phyloP scores from a whole-genome alignment of 192 early-diverging fungal species.

The Podila minutissima region DNA sequence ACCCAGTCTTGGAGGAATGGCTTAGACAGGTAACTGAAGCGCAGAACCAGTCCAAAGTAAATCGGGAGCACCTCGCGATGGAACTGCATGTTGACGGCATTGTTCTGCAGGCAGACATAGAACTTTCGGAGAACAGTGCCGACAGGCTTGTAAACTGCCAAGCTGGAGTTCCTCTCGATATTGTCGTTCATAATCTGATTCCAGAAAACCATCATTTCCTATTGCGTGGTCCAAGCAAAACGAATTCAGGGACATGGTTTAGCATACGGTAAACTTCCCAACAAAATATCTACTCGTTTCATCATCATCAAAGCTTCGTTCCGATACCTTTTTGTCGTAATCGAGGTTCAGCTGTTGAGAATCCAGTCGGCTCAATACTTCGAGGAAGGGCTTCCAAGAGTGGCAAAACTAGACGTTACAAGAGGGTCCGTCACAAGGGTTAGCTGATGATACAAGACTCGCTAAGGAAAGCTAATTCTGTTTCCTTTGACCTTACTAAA shows the following conservation, averaged over 20 bases:
- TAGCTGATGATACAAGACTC: background rate
- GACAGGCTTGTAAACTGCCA: slow-evolving; percentile 14
- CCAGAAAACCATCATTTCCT: slow-evolving; percentile 52
- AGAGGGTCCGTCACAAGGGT: background rate
- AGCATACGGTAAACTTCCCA: background rate
- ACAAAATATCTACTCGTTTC: background rate
- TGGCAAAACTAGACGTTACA: slow-evolving; percentile 9
- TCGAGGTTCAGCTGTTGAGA: slow-evolving; percentile 30
- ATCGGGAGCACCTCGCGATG: slow-evolving; percentile 40
- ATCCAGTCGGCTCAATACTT: slow-evolving; percentile 23
- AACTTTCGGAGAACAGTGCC: slow-evolving; percentile 16
- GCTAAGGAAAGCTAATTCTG: too few species aligned
- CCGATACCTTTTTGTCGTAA: slow-evolving; percentile 39
- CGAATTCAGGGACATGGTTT: background rate
- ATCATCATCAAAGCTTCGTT: background rate
- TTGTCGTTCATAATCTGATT: slow-evolving; percentile 29
- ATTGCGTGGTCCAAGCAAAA: background rate
- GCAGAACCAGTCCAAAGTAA: slow-evolving; percentile 44
- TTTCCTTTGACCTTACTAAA: background rate
- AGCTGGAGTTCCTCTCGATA: slow-evolving; percentile 8
- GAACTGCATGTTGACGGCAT: slow-evolving; percentile 29
- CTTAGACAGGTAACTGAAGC: slow-evolving; percentile 5
- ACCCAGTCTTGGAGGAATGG: slow-evolving; percentile 33
- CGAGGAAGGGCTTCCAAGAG: slow-evolving; percentile 25
- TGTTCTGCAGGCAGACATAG: slow-evolving; percentile 39